phyloP scores from a whole-genome alignment of 768 basidiomycete species.

The Termitomyces sp. region DNA sequence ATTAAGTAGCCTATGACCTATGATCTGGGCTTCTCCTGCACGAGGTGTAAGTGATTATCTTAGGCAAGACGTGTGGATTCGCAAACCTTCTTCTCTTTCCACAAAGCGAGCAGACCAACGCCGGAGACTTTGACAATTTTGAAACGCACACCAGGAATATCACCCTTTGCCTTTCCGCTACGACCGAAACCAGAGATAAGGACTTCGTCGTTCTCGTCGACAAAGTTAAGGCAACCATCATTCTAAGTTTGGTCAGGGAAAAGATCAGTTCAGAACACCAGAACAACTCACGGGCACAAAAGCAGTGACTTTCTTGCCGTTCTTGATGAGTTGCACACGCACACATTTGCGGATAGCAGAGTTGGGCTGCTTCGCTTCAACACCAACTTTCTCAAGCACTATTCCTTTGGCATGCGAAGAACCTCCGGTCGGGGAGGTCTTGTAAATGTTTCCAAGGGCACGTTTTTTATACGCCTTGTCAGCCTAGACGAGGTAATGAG shows the following conservation, averaged over 20 bases:
- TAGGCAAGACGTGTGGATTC: neutral
- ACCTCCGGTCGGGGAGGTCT: slow-evolving; percentile 98
- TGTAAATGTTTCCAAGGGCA: slow-evolving; percentile 98
- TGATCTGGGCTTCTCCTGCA: slow-evolving; percentile 70
- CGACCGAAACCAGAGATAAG: slow-evolving; percentile 99
- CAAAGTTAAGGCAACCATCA: slow-evolving; percentile 96
- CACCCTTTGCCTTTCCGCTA: slow-evolving; percentile 99
- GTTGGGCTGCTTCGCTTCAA: slow-evolving; percentile 99
- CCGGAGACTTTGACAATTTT: slow-evolving; percentile 99
- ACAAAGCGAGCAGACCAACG: slow-evolving; percentile 94
- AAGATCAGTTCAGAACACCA: neutral
- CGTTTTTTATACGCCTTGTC: slow-evolving; percentile 99
- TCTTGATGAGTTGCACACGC: slow-evolving; percentile 99
- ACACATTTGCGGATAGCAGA: slow-evolving; percentile 99
- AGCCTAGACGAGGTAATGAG: slow-evolving; percentile 47
- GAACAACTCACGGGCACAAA: slow-evolving; percentile 84
- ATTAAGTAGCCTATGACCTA: slow-evolving; percentile 18
- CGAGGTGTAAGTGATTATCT: neutral
- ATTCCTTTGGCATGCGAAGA: slow-evolving; percentile 99
- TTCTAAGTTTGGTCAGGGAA: slow-evolving; percentile 43
- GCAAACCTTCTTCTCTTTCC: slow-evolving; percentile 98
- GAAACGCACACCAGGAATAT: slow-evolving; percentile 99
- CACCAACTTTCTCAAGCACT: slow-evolving; percentile 99
- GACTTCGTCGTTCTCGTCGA: slow-evolving; percentile 99
- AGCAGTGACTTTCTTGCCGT: slow-evolving; percentile 99